These are phyloP conservation scores for Cryptosporidium tyzzeri DNA, from an alignment of 169 alveolate species.

Conservation along the genomic window DNA sequence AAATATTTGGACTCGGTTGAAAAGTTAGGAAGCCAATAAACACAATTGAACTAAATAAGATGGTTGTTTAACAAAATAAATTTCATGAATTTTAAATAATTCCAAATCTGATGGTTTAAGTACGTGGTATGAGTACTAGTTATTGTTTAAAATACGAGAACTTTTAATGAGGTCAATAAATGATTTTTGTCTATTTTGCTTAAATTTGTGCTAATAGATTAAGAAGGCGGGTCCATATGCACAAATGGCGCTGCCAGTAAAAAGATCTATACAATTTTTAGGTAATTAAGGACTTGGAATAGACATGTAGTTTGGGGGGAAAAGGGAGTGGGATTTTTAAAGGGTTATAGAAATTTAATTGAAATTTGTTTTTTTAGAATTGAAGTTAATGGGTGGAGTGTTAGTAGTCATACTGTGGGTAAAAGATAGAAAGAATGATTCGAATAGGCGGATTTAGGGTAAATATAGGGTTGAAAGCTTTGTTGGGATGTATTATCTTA, in stretches of 20 bases:
- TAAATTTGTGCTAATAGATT: neutral
- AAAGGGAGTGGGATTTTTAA: neutral
- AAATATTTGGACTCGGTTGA: neutral
- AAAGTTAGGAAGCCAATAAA: neutral
- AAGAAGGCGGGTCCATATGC: neutral
- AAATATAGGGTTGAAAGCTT: neutral
- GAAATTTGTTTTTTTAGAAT: neutral
- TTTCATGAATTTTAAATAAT: too few species aligned
- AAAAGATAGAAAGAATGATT: neutral
- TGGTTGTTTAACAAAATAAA: too few species aligned
- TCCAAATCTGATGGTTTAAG: neutral
- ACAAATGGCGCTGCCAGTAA: constrained; percentile 3
- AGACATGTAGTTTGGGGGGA: constrained; percentile 6
- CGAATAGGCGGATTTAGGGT: neutral
- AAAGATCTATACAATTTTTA: constrained; percentile 22
- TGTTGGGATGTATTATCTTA: neutral
- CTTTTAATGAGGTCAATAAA: too few species aligned
- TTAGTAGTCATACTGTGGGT: neutral
- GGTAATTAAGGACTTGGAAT: constrained; percentile 5
- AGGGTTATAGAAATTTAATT: neutral
- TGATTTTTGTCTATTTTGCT: too few species aligned
- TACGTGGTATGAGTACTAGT: too few species aligned
- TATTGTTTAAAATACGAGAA: too few species aligned
- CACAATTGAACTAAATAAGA: too few species aligned
- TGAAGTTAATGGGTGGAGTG: neutral